Evolutionary conservation across 2,329 filamentous ascomycete species (phyloP).

Genomic region (Colletotrichum tropicale): DNA sequence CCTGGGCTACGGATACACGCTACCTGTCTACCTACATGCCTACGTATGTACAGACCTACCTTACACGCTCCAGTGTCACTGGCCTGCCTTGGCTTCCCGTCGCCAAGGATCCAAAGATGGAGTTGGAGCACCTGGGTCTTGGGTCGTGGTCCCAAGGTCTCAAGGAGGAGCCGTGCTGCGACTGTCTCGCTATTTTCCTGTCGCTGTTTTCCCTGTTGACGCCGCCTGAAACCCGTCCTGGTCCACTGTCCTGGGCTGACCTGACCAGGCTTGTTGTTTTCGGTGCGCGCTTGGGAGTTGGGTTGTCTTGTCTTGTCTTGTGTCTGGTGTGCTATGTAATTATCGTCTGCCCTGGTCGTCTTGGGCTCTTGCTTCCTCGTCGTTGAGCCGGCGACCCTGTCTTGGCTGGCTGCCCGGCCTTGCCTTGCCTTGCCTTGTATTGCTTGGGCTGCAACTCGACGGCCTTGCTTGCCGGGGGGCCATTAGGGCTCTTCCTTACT

Average conservation of each 20-base stretch:
- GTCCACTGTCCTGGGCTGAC: conserved; percentile 13
- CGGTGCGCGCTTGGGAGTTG: neutral
- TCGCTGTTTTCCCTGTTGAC: conserved; percentile 10
- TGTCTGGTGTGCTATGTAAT: neutral
- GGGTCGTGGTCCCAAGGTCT: neutral
- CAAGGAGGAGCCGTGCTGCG: conserved; percentile 6
- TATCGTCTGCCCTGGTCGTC: neutral
- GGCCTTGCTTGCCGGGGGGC: neutral
- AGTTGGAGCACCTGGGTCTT: neutral
- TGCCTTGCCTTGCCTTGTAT: neutral
- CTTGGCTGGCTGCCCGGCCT: neutral
- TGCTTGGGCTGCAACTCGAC: neutral
- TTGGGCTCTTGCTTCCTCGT: neutral
- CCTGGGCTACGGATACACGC: neutral
- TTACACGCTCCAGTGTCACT: neutral
- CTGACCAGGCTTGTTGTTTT: neutral
- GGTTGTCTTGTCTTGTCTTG: neutral
- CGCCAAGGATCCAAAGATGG: conserved; percentile 20
- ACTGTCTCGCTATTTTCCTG: neutral
- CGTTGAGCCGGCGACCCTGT: neutral
- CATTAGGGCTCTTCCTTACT: neutral
- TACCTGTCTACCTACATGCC: neutral
- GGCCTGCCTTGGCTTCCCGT: neutral
- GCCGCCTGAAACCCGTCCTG: conserved; percentile 17
- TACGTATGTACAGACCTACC: neutral